Percentiles rank a stretch among this genome's conserved stretches.
Evolutionary conservation across 371 early-diverging fungal genomes (phyloP).

Genomic region (Mucor lusitanicus): DNA sequence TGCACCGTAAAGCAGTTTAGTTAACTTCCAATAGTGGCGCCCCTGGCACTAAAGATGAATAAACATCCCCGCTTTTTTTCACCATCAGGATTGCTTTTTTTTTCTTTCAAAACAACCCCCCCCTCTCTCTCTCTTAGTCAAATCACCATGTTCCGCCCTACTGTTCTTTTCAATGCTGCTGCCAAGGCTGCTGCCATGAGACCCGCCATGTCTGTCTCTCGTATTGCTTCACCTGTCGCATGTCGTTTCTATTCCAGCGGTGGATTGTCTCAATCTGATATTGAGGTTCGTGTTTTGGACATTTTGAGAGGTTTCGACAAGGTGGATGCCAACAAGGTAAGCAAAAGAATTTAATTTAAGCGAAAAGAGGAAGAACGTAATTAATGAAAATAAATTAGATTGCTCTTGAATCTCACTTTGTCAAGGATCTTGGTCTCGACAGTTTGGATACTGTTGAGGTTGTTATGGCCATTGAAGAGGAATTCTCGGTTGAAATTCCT

Average conservation of each 20-base stretch:
- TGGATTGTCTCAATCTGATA: constrained; percentile 55
- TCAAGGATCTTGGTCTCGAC: constrained; percentile 94
- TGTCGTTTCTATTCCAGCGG: constrained; percentile 66
- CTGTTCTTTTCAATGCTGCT: constrained; percentile 55
- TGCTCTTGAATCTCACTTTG: constrained; percentile 82
- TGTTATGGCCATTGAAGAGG: constrained; percentile 98
- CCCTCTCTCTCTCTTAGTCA: neutral
- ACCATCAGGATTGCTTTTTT: neutral
- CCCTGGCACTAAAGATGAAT: constrained; percentile 12
- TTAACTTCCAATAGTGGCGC: neutral
- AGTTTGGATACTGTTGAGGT: constrained; percentile 97
- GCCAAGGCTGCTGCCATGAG: constrained; percentile 46
- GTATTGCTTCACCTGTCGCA: constrained; percentile 31
- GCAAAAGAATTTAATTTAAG: neutral
- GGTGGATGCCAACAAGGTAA: constrained; percentile 88
- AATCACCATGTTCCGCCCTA: constrained; percentile 43
- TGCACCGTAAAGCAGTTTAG: neutral
- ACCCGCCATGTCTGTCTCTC: constrained; percentile 22
- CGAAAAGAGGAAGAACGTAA: neutral
- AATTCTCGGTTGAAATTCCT: constrained; percentile 96
- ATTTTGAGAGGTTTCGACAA: constrained; percentile 94
- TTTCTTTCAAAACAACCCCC: neutral
- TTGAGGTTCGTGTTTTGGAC: constrained; percentile 85
- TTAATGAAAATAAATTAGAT: constrained; percentile 57
- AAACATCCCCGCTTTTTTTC: constrained; percentile 14